A percentile compares a stretch with the other conserved stretches of the same genome.
Conservation (phyloP, 371 early-diverging fungal species). For the Apophysomyces sp. region DNA sequence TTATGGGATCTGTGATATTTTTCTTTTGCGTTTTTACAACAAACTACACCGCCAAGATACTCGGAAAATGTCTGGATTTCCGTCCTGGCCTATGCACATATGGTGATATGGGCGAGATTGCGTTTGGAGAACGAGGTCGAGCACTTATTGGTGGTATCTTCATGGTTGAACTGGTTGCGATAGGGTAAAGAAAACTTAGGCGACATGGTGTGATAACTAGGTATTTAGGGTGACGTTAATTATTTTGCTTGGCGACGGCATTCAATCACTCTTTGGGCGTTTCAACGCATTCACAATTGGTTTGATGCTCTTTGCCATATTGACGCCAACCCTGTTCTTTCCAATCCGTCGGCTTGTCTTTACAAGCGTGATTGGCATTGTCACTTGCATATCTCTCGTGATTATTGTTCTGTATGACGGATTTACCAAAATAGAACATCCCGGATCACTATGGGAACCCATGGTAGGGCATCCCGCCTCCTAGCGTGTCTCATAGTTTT, state of each 20-base stretch:
- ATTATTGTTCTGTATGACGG: constrained; percentile 49
- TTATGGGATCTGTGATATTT: constrained; percentile 40
- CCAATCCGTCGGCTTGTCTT: constrained; percentile 43
- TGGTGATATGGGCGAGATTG: constrained; percentile 64
- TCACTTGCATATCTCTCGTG: constrained; percentile 36
- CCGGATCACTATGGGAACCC: constrained; percentile 59
- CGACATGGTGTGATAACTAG: not conserved
- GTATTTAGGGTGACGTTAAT: constrained; percentile 32
- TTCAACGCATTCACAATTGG: constrained; percentile 11
- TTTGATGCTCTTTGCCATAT: constrained; percentile 9
- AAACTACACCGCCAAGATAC: constrained; percentile 56
- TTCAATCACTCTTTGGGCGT: constrained; percentile 27
- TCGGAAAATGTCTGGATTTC: constrained; percentile 52
- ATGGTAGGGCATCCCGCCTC: constrained; percentile 24
- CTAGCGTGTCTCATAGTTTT: not conserved
- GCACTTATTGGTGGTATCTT: constrained; percentile 47
- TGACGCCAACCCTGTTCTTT: constrained; percentile 31
- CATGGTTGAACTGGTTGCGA: constrained; percentile 62
- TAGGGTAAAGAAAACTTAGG: constrained; percentile 26
- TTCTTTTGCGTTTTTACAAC: constrained; percentile 46
- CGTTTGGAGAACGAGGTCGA: constrained; percentile 60
- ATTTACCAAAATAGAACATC: constrained; percentile 35
- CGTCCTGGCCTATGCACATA: constrained; percentile 39
- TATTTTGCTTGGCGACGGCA: constrained; percentile 35
- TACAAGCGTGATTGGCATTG: constrained; percentile 49